A percentile compares a stretch with the other conserved stretches of the same genome.
Evolutionary conservation across 2,329 filamentous ascomycete species (phyloP).

Genomic region (Ophiostoma tasmaniense): DNA sequence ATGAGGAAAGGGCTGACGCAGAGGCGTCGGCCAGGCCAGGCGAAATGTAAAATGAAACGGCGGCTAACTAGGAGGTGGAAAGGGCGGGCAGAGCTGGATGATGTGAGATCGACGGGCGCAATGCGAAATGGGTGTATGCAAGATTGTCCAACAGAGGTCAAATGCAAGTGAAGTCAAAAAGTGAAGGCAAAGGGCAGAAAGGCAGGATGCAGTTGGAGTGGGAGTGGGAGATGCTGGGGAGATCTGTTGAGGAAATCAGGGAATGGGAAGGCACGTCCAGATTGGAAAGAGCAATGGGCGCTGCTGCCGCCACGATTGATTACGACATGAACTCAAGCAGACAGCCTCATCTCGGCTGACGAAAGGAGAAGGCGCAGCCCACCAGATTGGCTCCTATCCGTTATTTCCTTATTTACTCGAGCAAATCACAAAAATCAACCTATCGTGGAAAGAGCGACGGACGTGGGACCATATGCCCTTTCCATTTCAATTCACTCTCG

Average conservation of each 20-base stretch:
- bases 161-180: not conserved
- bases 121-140: not conserved
- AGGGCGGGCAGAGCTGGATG: not conserved
- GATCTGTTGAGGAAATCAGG: not conserved
- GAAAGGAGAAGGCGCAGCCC: slow-evolving; percentile 14
- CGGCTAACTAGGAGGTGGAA: slow-evolving; percentile 10
- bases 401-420: not conserved
- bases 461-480: not conserved
- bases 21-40: not conserved
- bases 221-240: not conserved
- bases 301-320: not conserved
- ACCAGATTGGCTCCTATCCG: not conserved
- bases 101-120: not conserved
- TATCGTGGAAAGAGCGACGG: not conserved
- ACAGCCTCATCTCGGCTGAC: slow-evolving; percentile 14
- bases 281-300: not conserved
- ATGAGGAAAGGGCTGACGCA: not conserved
- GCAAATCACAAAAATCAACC: not conserved
- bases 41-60: slow-evolving; percentile 9
- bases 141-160: not conserved
- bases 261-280: not conserved
- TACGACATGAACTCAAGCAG: slow-evolving; percentile 1
- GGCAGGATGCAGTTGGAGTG: slow-evolving; percentile 1
- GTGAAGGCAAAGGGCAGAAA: not conserved
- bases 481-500: not conserved